A percentile compares a stretch with the other conserved stretches of the same genome.
These are phyloP conservation scores for Moniliophthora roreri DNA, from an alignment of 1,284 basidiomycete species.

Conservation along the genomic window DNA sequence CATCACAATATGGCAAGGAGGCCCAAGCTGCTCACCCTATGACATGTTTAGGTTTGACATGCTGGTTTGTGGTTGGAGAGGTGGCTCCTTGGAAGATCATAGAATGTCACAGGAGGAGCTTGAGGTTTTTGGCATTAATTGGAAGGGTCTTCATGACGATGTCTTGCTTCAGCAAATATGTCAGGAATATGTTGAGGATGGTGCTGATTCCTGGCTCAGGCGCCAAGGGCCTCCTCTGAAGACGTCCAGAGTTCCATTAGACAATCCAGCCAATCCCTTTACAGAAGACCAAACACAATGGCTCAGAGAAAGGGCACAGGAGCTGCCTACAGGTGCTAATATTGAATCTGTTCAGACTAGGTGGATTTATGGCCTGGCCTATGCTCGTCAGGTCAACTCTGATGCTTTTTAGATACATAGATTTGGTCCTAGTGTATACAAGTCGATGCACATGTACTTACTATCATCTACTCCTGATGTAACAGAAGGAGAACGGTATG, in stretches of 20 bases:
- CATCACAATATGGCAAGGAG: slow-evolving; percentile 17
- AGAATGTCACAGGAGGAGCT: slow-evolving; percentile 9
- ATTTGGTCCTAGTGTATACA: too few species aligned
- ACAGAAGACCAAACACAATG: background rate
- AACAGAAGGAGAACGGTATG: too few species aligned
- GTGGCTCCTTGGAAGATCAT: slow-evolving; percentile 9
- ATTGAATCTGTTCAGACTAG: background rate
- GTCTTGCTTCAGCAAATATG: background rate
- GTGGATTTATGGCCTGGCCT: background rate
- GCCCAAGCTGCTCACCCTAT: slow-evolving; percentile 18
- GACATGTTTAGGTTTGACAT: slow-evolving; percentile 27
- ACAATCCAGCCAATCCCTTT: background rate
- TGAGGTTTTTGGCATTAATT: slow-evolving; percentile 25
- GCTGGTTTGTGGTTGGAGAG: slow-evolving; percentile 21
- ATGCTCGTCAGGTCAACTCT: background rate
- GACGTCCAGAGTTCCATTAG: background rate
- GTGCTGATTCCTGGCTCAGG: background rate
- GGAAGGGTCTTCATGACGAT: slow-evolving; percentile 18
- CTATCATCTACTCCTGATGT: too few species aligned
- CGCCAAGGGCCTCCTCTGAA: background rate
- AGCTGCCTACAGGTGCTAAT: background rate
- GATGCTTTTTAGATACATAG: background rate
- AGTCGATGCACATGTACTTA: too few species aligned
- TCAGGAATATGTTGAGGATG: background rate
- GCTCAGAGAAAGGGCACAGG: background rate